phyloP scores from a whole-genome alignment of 495 filamentous ascomycete genomes.

The Cercophora sp. region DNA sequence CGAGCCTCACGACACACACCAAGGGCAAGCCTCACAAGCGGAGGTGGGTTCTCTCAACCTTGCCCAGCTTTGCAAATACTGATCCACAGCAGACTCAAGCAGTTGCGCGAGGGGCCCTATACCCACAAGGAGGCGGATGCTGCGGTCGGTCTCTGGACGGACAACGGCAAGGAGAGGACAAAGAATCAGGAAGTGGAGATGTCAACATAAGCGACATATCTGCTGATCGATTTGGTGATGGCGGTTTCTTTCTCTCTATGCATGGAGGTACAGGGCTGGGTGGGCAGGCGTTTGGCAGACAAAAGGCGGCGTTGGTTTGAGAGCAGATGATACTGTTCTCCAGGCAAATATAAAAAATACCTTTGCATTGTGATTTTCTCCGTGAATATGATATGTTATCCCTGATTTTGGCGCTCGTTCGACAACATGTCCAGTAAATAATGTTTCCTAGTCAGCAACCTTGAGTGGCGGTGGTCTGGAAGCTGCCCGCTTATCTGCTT shows the following conservation, averaged over 20 bases:
- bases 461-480: too few species aligned
- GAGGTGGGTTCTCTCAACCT: constrained; percentile 50
- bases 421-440: too few species aligned
- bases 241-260: neutral
- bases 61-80: neutral
- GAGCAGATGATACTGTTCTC: too few species aligned
- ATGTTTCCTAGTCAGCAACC: too few species aligned
- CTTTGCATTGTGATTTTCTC: too few species aligned
- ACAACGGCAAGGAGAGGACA: constrained; percentile 25
- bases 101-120: constrained; percentile 76
- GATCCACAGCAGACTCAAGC: constrained; percentile 62
- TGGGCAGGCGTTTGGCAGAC: too few species aligned
- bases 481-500: too few species aligned
- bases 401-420: too few species aligned
- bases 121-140: constrained; percentile 81
- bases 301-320: too few species aligned
- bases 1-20: constrained; percentile 67
- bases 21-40: constrained; percentile 91
- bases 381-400: too few species aligned
- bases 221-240: neutral
- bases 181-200: constrained; percentile 27
- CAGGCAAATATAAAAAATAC: too few species aligned
- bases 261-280: neutral
- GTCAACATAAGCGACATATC: too few species aligned
- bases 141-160: constrained; percentile 55